Conservation (phyloP, 2,329 filamentous ascomycete species). For the Aspergillus transmontanensis region DNA sequence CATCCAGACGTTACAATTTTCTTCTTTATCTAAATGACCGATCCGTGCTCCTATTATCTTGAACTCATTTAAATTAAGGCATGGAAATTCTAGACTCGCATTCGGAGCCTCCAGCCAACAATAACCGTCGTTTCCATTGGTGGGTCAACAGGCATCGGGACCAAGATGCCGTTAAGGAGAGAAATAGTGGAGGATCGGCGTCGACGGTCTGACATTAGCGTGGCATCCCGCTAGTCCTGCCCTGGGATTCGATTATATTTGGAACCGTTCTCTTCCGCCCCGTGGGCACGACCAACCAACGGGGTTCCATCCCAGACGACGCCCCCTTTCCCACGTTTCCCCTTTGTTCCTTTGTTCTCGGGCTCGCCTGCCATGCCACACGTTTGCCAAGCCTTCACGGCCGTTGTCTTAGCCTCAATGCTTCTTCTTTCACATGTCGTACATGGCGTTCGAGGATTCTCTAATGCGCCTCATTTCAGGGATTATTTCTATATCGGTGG, state of each 20-base stretch:
- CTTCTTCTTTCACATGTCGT: not conserved
- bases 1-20: not conserved
- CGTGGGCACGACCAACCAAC: not conserved
- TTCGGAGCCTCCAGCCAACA: not conserved
- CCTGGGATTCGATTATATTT: not conserved
- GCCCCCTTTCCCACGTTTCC: not conserved
- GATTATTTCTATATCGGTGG: not conserved
- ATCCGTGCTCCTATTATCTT: not conserved
- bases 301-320: not conserved
- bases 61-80: not conserved
- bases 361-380: not conserved
- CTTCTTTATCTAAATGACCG: not conserved
- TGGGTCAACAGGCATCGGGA: not conserved
- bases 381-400: not conserved
- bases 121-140: not conserved
- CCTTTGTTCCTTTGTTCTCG: not conserved
- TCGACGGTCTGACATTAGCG: not conserved
- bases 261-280: not conserved
- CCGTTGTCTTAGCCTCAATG: not conserved
- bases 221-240: slow-evolving; percentile 4
- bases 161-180: not conserved
- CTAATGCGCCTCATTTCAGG: not conserved
- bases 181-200: not conserved
- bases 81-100: not conserved
- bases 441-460: not conserved